phyloP scores from a whole-genome alignment of 441 rosid species.

The Brassica balearica region DNA sequence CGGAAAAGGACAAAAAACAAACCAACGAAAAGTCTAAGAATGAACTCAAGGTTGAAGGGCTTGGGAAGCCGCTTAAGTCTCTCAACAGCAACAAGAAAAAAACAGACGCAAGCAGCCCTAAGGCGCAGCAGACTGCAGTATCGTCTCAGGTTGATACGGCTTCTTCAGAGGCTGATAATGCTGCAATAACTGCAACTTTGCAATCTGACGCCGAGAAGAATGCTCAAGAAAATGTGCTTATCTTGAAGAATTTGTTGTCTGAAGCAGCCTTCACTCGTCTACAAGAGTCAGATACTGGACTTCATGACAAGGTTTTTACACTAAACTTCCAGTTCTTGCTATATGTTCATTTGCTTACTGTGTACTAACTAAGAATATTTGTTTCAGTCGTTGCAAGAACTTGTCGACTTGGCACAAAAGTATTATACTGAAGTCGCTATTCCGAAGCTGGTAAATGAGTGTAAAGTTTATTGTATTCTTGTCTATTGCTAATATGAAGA shows the following conservation, averaged over 20 bases:
- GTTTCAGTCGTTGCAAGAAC: conserved; percentile 70
- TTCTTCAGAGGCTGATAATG: conserved; percentile 52
- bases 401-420: conserved; percentile 66
- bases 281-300: conserved; percentile 75
- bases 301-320: conserved; percentile 60
- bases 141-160: conserved; percentile 50
- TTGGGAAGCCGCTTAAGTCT: conserved; percentile 91
- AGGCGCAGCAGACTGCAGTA: conserved; percentile 51
- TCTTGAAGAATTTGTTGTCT: conserved; percentile 58
- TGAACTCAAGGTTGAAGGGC: conserved; percentile 98
- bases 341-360: conserved; percentile 25
- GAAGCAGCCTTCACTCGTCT: conserved; percentile 70
- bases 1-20: conserved; percentile 83
- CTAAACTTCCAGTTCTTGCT: conserved; percentile 16
- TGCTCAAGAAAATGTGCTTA: conserved; percentile 53
- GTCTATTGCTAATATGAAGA: conserved; percentile 20
- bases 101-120: conserved; percentile 54
- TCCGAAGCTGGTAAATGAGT: conserved; percentile 66
- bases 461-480: conserved; percentile 28
- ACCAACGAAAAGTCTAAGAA: conserved; percentile 70
- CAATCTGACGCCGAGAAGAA: conserved; percentile 56
- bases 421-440: conserved; percentile 76
- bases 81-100: conserved; percentile 80
- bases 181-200: conserved; percentile 47
- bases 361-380: conserved; percentile 46